Evolutionary conservation across 805 yeast genomes (phyloP).

Genomic region (Yamadazyma nakazawae): DNA sequence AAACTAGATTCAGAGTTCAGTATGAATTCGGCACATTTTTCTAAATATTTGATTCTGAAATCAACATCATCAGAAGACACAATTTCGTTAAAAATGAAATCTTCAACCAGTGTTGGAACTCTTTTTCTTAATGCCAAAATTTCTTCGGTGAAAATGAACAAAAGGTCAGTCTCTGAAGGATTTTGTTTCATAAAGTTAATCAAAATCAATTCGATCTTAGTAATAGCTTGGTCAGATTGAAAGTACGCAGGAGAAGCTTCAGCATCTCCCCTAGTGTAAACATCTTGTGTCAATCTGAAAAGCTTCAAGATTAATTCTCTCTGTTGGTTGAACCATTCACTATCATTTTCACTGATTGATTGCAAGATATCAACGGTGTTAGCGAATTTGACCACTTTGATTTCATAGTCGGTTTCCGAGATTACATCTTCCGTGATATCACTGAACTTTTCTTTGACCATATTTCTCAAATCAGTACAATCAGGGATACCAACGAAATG

Average conservation of each 20-base stretch:
- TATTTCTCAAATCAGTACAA: slow-evolving; percentile 54
- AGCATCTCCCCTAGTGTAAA: slow-evolving; percentile 32
- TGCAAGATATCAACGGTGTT: slow-evolving; percentile 66
- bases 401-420: slow-evolving; percentile 49
- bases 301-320: slow-evolving; percentile 42
- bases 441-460: slow-evolving; percentile 51
- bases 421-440: slow-evolving; percentile 46
- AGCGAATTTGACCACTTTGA: slow-evolving; percentile 62
- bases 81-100: slow-evolving; percentile 54
- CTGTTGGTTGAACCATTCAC: slow-evolving; percentile 58
- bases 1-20: slow-evolving; percentile 44
- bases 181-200: slow-evolving; percentile 26
- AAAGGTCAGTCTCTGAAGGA: slow-evolving; percentile 23
- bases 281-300: slow-evolving; percentile 28
- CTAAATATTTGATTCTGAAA: slow-evolving; percentile 49
- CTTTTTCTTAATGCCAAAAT: slow-evolving; percentile 45
- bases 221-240: slow-evolving; percentile 67
- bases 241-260: slow-evolving; percentile 60
- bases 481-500: slow-evolving; percentile 57
- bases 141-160: slow-evolving; percentile 30
- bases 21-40: slow-evolving; percentile 46
- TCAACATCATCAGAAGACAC: slow-evolving; percentile 48
- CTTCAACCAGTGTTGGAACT: slow-evolving; percentile 47
- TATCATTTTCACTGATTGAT: slow-evolving; percentile 49
- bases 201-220: slow-evolving; percentile 49